phyloP scores from a whole-genome alignment of 1,139 yeast genomes.

The Candida neerlandica region DNA sequence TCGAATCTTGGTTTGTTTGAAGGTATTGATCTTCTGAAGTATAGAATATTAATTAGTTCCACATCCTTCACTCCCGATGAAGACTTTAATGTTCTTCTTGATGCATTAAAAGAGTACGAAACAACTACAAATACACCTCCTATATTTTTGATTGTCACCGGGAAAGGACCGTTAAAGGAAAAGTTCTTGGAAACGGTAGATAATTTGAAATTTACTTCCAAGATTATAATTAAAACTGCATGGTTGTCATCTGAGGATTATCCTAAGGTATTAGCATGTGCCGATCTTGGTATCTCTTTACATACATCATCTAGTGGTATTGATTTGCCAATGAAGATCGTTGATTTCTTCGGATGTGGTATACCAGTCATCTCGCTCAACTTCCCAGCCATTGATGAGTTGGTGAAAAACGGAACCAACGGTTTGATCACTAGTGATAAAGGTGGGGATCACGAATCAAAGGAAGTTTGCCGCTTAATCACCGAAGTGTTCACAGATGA shows the following conservation, averaged over 20 bases:
- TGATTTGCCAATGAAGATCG: slow-evolving; percentile 96
- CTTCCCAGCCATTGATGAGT: slow-evolving; percentile 72
- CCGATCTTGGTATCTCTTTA: slow-evolving; percentile 87
- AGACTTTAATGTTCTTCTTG: slow-evolving; percentile 70
- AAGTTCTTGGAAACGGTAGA: slow-evolving; percentile 50
- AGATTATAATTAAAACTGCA: slow-evolving; percentile 58
- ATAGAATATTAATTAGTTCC: slow-evolving; percentile 74
- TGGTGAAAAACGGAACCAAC: slow-evolving; percentile 50
- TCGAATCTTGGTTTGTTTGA: slow-evolving; percentile 35
- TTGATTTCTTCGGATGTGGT: slow-evolving; percentile 96
- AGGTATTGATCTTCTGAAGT: slow-evolving; percentile 33
- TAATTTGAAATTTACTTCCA: slow-evolving; percentile 42
- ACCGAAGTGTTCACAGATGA: slow-evolving; percentile 47
- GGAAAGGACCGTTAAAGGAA: slow-evolving; percentile 83
- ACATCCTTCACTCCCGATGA: slow-evolving; percentile 98
- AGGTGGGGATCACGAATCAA: slow-evolving; percentile 30
- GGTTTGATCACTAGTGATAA: slow-evolving; percentile 42
- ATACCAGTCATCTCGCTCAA: slow-evolving; percentile 82
- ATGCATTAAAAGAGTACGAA: slow-evolving; percentile 69
- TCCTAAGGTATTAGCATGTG: slow-evolving; percentile 70
- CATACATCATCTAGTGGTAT: slow-evolving; percentile 92
- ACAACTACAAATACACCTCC: slow-evolving; percentile 40
- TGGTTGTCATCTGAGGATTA: slow-evolving; percentile 86
- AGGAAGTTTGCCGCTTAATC: slow-evolving; percentile 56
- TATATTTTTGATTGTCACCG: slow-evolving; percentile 76